Conservation (phyloP, 2,329 filamentous ascomycete species). For the Aspergillus spinulosporus region DNA sequence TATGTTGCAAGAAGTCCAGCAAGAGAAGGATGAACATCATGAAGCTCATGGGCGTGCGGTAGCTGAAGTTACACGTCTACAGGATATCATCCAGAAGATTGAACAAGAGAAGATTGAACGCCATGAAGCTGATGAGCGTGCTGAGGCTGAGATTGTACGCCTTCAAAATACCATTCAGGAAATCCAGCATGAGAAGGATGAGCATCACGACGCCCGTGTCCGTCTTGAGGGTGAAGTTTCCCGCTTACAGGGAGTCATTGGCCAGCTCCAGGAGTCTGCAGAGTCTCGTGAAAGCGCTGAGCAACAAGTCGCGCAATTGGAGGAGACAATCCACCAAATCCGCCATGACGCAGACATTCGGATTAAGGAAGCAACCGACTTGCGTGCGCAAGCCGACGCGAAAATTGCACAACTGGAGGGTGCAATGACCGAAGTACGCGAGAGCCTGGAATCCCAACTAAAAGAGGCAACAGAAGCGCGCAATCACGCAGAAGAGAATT, state of each 20-base stretch:
- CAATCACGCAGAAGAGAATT: conserved; percentile 38
- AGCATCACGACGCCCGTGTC: conserved; percentile 22
- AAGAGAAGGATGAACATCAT: conserved; percentile 22
- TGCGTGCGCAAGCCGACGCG: conserved; percentile 21
- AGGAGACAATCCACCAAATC: conserved; percentile 28
- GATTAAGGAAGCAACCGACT: conserved; percentile 25
- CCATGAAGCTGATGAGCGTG: conserved; percentile 24
- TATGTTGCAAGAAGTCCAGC: conserved; percentile 44
- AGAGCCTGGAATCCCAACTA: conserved; percentile 35
- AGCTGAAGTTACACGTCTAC: conserved; percentile 29
- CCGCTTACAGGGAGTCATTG: conserved; percentile 32
- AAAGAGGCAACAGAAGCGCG: conserved; percentile 31
- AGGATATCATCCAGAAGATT: conserved; percentile 39
- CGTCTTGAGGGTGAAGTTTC: conserved; percentile 29
- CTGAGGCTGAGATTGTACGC: conserved; percentile 28
- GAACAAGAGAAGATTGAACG: conserved; percentile 33
- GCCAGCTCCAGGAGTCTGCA: conserved; percentile 33
- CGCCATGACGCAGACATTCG: conserved; percentile 25
- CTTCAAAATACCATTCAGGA: conserved; percentile 50
- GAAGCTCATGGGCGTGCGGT: conserved; percentile 25
- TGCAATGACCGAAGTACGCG: conserved; percentile 34
- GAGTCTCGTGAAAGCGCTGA: conserved; percentile 32
- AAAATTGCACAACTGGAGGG: conserved; percentile 25
- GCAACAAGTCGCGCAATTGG: conserved; percentile 30
- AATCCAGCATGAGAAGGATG: conserved; percentile 17